Conservation (phyloP, 2,329 filamentous ascomycete species). For the Ascochyta lentis region DNA sequence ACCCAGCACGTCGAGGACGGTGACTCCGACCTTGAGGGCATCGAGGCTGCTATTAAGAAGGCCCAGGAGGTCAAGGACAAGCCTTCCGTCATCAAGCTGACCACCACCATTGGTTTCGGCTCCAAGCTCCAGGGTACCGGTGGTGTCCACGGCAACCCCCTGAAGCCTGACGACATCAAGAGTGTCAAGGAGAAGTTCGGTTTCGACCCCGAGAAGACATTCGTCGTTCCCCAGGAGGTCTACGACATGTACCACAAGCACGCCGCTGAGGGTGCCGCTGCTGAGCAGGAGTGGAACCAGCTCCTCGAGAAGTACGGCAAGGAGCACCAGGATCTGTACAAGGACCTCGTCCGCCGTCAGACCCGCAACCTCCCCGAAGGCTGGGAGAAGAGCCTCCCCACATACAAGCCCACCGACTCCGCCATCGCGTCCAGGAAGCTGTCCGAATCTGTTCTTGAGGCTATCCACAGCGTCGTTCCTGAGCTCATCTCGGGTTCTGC, state of each 20-base stretch:
- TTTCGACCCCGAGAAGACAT: constrained; percentile 93
- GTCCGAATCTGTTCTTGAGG: constrained; percentile 89
- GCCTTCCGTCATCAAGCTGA: constrained; percentile 95
- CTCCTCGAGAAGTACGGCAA: constrained; percentile 85
- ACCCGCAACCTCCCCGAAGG: constrained; percentile 86
- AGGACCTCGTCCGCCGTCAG: constrained; percentile 81
- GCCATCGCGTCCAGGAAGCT: constrained; percentile 95
- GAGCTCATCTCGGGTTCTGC: constrained; percentile 96
- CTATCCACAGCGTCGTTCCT: constrained; percentile 81
- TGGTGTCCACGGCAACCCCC: constrained; percentile 93
- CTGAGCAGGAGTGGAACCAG: constrained; percentile 94
- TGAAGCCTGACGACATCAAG: constrained; percentile 94
- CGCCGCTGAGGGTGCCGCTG: constrained; percentile 82
- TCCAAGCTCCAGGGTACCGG: constrained; percentile 92
- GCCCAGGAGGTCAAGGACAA: constrained; percentile 91
- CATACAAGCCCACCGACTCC: constrained; percentile 84
- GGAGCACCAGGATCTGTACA: constrained; percentile 78
- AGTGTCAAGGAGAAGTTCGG: constrained; percentile 94
- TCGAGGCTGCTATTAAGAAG: constrained; percentile 86
- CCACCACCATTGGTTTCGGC: constrained; percentile 96
- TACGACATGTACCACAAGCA: constrained; percentile 91
- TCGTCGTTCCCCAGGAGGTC: constrained; percentile 92
- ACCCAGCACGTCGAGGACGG: constrained; percentile 82
- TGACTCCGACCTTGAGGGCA: constrained; percentile 84
- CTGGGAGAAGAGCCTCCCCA: constrained; percentile 93